Evolutionary conservation across 2,329 filamentous ascomycete genomes (phyloP).

Genomic region (Periconia sp.): DNA sequence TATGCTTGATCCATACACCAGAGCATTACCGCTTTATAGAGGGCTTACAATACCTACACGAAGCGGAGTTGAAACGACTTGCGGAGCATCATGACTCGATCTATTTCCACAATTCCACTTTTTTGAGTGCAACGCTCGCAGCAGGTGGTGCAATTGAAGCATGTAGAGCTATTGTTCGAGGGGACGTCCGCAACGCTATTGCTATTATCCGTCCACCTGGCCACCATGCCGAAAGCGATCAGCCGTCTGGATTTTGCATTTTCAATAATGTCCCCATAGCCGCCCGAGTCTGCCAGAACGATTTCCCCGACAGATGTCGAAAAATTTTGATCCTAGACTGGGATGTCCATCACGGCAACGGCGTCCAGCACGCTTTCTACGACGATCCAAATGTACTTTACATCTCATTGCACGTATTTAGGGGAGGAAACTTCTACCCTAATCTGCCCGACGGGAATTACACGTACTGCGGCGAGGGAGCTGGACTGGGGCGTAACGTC

Average conservation of each 20-base stretch:
- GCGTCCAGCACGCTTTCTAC: slow-evolving; percentile 95
- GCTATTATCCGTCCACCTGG: slow-evolving; percentile 93
- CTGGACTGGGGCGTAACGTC: slow-evolving; percentile 64
- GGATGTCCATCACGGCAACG: slow-evolving; percentile 81
- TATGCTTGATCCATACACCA: slow-evolving; percentile 75
- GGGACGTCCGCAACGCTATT: slow-evolving; percentile 89
- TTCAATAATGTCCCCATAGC: slow-evolving; percentile 98
- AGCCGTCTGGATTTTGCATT: slow-evolving; percentile 91
- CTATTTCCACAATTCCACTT: slow-evolving; percentile 74
- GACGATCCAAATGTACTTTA: slow-evolving; percentile 93
- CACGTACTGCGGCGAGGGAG: slow-evolving; percentile 60
- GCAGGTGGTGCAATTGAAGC: slow-evolving; percentile 95
- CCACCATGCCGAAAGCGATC: slow-evolving; percentile 86
- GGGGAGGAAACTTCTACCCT: slow-evolving; percentile 84
- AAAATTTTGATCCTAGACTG: slow-evolving; percentile 95
- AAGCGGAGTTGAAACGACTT: slow-evolving; percentile 67
- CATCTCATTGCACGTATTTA: slow-evolving; percentile 89
- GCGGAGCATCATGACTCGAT: slow-evolving; percentile 55
- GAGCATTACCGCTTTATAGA: slow-evolving; percentile 80
- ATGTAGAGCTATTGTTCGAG: slow-evolving; percentile 83
- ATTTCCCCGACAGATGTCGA: slow-evolving; percentile 77
- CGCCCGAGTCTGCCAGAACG: slow-evolving; percentile 79
- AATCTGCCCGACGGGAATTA: slow-evolving; percentile 60
- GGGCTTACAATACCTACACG: slow-evolving; percentile 51
- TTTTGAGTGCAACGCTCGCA: slow-evolving; percentile 77